A percentile compares a stretch with the other conserved stretches of the same genome.
Conservation (phyloP, 768 basidiomycete genomes). For the Xerocomus spinulosus region DNA sequence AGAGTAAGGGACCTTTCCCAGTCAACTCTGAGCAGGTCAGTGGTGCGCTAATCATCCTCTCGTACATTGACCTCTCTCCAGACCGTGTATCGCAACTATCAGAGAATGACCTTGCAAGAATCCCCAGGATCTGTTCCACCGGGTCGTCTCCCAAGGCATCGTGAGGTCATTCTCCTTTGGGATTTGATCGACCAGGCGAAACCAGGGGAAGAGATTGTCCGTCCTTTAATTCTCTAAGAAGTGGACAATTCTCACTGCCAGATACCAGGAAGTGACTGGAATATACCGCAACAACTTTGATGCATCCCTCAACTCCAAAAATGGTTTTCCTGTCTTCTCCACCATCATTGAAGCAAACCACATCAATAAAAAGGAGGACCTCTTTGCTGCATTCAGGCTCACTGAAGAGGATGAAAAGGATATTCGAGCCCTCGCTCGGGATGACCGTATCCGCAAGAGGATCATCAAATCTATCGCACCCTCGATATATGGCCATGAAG, state of each 20-base stretch:
- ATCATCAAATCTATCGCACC: slow-evolving; percentile 99
- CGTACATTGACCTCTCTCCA: slow-evolving; percentile 28
- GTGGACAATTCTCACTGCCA: slow-evolving; percentile 7
- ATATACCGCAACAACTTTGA: slow-evolving; percentile 99
- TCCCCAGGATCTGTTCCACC: slow-evolving; percentile 97
- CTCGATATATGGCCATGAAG: slow-evolving; percentile 98
- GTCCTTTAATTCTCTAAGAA: slow-evolving; percentile 27
- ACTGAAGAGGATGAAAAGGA: slow-evolving; percentile 96
- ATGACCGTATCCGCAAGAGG: slow-evolving; percentile 93
- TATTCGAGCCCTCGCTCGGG: slow-evolving; percentile 80
- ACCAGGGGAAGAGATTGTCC: slow-evolving; percentile 95
- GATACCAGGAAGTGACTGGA: slow-evolving; percentile 88
- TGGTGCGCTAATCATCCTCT: slow-evolving; percentile 1
- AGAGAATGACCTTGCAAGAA: slow-evolving; percentile 98
- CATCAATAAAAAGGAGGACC: slow-evolving; percentile 97
- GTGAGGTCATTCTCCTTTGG: slow-evolving; percentile 96
- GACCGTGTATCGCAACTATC: slow-evolving; percentile 98
- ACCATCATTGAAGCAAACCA: slow-evolving; percentile 98
- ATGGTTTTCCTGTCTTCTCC: slow-evolving; percentile 98
- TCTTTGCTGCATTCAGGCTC: slow-evolving; percentile 95
- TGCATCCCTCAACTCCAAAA: slow-evolving; percentile 95
- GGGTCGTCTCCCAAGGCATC: slow-evolving; percentile 92
- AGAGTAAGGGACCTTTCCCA: slow-evolving; percentile 90
- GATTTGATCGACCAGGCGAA: slow-evolving; percentile 98
- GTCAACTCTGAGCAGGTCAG: slow-evolving; percentile 94